Evolutionary conservation across 352 stramenopile species (phyloP).

Genomic region (Globisporangium rhizosaccharum): DNA sequence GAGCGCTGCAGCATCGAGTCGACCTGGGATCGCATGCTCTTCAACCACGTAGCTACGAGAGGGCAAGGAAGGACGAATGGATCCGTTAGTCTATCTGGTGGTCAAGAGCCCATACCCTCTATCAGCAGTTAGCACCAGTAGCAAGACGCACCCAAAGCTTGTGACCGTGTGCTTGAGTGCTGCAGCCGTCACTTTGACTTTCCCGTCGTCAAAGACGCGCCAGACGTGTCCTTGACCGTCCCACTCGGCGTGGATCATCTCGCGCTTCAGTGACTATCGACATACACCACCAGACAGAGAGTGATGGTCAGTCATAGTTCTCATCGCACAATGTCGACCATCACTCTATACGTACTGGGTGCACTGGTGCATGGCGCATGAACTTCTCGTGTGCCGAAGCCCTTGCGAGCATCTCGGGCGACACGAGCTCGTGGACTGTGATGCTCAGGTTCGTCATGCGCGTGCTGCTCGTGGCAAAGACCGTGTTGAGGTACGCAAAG

Average conservation of each 20-base stretch:
- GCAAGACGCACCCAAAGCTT: slow-evolving; percentile 41
- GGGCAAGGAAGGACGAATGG: background rate
- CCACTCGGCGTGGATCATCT: slow-evolving; percentile 50
- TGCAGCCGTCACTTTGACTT: slow-evolving; percentile 53
- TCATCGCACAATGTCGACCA: background rate
- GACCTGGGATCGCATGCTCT: slow-evolving; percentile 68
- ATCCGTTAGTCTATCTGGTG: background rate
- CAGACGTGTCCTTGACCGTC: slow-evolving; percentile 59
- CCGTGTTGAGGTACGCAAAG: slow-evolving; percentile 74
- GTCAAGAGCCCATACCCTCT: background rate
- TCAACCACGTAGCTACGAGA: slow-evolving; percentile 67
- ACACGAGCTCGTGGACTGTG: slow-evolving; percentile 74
- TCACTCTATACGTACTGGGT: slow-evolving; percentile 33
- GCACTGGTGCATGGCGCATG: slow-evolving; percentile 45
- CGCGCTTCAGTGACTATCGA: slow-evolving; percentile 24
- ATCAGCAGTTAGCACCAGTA: background rate
- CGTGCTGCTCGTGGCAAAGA: slow-evolving; percentile 56
- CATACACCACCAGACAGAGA: slow-evolving; percentile 5
- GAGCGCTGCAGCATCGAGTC: slow-evolving; percentile 82
- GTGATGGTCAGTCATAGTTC: background rate
- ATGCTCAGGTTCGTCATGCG: slow-evolving; percentile 65
- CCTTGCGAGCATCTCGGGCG: slow-evolving; percentile 35
- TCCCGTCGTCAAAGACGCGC: slow-evolving; percentile 68
- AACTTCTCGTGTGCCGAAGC: slow-evolving; percentile 54
- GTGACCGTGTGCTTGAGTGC: slow-evolving; percentile 75